Conservation (phyloP, 2,329 filamentous ascomycete species). For the Didymella exigua region DNA sequence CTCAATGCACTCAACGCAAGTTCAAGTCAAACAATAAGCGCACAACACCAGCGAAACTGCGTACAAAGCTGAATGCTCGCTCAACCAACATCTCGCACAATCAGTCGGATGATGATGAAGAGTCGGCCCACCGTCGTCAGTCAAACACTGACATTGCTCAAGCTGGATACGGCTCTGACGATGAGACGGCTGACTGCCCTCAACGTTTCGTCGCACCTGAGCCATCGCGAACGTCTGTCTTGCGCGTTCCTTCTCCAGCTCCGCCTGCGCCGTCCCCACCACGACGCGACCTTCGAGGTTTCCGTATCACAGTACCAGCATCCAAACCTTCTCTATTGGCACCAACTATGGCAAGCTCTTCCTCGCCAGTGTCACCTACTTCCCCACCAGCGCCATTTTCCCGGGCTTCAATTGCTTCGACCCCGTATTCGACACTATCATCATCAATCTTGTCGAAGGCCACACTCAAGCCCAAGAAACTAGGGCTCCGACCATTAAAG, state of each 20-base stretch:
- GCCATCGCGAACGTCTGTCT: background rate
- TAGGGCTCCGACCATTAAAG: background rate
- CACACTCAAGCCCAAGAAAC: background rate
- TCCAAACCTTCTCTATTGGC: background rate
- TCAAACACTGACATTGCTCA: background rate
- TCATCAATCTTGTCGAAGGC: background rate
- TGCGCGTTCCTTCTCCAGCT: background rate
- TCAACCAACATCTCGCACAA: background rate
- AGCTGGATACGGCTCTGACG: background rate
- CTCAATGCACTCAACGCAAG: background rate
- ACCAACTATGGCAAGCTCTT: background rate
- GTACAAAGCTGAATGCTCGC: background rate
- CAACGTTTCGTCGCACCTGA: background rate
- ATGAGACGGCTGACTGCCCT: background rate
- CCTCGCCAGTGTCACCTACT: background rate
- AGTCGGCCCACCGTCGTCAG: background rate
- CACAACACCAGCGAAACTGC: background rate
- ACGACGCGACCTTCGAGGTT: background rate
- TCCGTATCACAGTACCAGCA: background rate
- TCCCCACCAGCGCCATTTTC: no score
- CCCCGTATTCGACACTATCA: background rate
- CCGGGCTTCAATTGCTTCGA: background rate
- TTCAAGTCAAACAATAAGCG: background rate
- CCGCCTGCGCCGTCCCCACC: background rate
- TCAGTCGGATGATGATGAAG: background rate